Evolutionary conservation across 192 early-diverging fungal genomes (phyloP), one percentile per base, ranked within the genome.

Genomic region (Coemansia sp.): DNA sequence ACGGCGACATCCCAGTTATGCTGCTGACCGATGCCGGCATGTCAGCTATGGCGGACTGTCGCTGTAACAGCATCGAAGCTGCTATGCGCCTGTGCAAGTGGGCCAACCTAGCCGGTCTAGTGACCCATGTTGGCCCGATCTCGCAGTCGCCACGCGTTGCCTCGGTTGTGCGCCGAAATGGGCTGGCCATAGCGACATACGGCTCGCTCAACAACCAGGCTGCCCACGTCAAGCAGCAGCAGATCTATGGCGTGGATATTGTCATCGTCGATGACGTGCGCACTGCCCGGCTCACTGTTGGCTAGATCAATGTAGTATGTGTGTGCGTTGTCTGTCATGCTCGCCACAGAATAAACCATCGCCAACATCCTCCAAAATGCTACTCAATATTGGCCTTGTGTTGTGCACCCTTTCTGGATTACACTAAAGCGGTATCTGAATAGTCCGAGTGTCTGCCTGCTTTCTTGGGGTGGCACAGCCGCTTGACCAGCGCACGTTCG

Each of bases 11-110:
- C 67, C 94, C 94, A 2, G 89, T 96, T n/a, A 92, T 96, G 71
- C 92, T 95, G 77, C 83, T 98, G 62, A 94, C 94, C 0, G 91
- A 94, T 59, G 93, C 87, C 31, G 94, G 94, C 26, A 87, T 86
- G 25, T 70, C 84, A 2, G 79, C 72, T 7, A 88, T 92, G 77
- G 89, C 87, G 3, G 95, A 98, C 66, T 77, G 78, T 42, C 85
- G 96, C 12, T 90, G 88, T 66, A 94, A 94, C 70, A 90, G 90
- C 20, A 77, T 96, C 21, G 86, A 88, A 31, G 85, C 84, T 1
- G 94, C 96, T 0, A 87, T 94, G 39, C 75, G 86, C 14, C 89
- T 96, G 68, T 92, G 92, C 59, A 86, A 87, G 23, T 84, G 84
- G 41, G 84, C 88, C 0, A 85, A 87, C 20, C 76, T 95, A 7